phyloP scores from a whole-genome alignment of 129 eudicot genomes.

The Centella asiatica region DNA sequence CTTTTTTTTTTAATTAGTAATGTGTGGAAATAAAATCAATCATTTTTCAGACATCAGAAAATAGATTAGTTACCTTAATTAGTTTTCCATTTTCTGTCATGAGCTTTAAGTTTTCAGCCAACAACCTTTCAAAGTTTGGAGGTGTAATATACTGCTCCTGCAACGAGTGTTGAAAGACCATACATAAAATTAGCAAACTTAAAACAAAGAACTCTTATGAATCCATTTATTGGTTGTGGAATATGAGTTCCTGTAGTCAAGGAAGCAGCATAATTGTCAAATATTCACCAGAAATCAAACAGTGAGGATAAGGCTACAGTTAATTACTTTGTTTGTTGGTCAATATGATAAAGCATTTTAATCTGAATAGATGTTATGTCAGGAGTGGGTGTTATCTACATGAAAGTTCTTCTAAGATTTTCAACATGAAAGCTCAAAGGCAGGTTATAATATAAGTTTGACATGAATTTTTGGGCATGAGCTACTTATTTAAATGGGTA shows the following conservation, averaged over 20 bases:
- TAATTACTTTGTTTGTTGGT: too few relatives aligned
- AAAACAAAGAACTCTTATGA: not conserved
- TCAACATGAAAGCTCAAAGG: too few relatives aligned
- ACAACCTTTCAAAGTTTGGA: constrained; percentile 39
- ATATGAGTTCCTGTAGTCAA: not conserved
- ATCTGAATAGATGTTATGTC: too few relatives aligned
- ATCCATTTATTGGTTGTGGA: not conserved
- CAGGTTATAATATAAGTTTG: too few relatives aligned
- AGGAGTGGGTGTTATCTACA: too few relatives aligned
- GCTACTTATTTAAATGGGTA: too few relatives aligned
- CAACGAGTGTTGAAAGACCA: constrained; percentile 3
- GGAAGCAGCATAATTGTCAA: not conserved
- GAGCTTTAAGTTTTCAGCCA: constrained; percentile 50
- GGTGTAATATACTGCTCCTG: constrained; percentile 56
- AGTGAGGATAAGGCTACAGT: too few relatives aligned
- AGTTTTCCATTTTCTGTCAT: constrained; percentile 50
- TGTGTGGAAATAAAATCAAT: not conserved
- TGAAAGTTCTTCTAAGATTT: too few relatives aligned
- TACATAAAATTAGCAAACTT: not conserved
- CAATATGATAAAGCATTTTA: too few relatives aligned
- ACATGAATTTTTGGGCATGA: too few relatives aligned
- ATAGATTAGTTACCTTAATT: constrained; percentile 44
- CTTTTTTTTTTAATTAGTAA: too few relatives aligned
- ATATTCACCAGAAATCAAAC: not conserved
- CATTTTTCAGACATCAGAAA: not conserved